Evolutionary conservation across 2,329 filamentous ascomycete genomes (phyloP).

Genomic region (Trichoderma harzianum): DNA sequence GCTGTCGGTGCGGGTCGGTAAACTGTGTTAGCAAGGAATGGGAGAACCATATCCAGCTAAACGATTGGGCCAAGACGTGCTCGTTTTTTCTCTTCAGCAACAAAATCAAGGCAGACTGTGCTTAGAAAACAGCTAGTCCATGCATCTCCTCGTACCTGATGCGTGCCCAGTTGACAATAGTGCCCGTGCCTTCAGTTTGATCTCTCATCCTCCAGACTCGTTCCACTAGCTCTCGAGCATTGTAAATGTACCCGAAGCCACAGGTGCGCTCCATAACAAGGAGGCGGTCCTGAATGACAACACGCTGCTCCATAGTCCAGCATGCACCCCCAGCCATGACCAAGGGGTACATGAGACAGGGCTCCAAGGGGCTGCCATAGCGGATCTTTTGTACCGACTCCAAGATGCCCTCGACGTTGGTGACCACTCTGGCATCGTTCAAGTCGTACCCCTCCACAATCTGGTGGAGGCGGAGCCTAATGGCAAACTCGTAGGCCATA

Average conservation of each 20-base stretch:
- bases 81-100: neutral
- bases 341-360: slow-evolving; percentile 40
- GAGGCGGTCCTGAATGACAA: slow-evolving; percentile 38
- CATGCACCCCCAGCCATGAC: slow-evolving; percentile 41
- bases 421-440: slow-evolving; percentile 32
- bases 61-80: neutral
- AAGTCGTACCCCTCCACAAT: slow-evolving; percentile 41
- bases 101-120: neutral
- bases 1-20: neutral
- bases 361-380: slow-evolving; percentile 41
- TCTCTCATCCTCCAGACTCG: slow-evolving; percentile 37
- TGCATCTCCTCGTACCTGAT: slow-evolving; percentile 37
- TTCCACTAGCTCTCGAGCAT: slow-evolving; percentile 38
- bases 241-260: slow-evolving; percentile 42
- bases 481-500: slow-evolving; percentile 39
- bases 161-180: slow-evolving; percentile 34
- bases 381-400: slow-evolving; percentile 37
- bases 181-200: slow-evolving; percentile 26
- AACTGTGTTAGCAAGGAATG: neutral
- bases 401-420: slow-evolving; percentile 34
- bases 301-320: slow-evolving; percentile 34
- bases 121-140: slow-evolving; percentile 33
- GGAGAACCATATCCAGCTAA: neutral
- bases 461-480: slow-evolving; percentile 41
- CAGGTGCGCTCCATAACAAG: slow-evolving; percentile 44